phyloP scores from a whole-genome alignment of 2,329 filamentous ascomycete genomes.

The Paecilomyces fulvus region DNA sequence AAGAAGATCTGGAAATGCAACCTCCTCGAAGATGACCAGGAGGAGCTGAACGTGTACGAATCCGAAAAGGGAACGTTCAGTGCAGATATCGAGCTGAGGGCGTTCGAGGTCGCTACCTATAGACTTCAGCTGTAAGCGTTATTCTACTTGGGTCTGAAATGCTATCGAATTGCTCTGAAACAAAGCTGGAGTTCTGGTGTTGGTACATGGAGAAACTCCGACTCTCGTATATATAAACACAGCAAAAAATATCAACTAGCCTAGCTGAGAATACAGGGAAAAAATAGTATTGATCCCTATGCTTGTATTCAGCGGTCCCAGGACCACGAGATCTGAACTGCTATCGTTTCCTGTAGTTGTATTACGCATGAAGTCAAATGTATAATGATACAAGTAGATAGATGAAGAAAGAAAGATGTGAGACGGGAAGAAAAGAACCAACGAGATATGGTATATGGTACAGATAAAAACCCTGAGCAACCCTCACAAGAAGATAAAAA shows the following conservation, averaged over 20 bases:
- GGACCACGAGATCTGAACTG: not conserved
- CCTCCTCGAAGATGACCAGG: constrained; percentile 76
- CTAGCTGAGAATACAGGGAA: not conserved
- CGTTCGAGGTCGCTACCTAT: constrained; percentile 81
- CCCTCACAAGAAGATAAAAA: not conserved
- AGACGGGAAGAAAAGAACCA: not conserved
- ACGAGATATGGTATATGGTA: not conserved
- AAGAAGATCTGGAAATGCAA: constrained; percentile 77
- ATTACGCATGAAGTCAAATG: not conserved
- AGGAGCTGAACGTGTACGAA: constrained; percentile 49
- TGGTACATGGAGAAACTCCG: not conserved
- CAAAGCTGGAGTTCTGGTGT: not conserved
- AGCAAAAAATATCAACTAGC: not conserved
- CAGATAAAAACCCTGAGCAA: not conserved
- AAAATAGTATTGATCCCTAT: not conserved
- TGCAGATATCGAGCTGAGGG: constrained; percentile 58
- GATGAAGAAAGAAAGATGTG: not conserved
- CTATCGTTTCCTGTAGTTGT: not conserved
- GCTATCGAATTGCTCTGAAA: not conserved
- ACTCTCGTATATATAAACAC: not conserved
- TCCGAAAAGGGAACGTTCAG: constrained; percentile 25
- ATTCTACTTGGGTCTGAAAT: not conserved
- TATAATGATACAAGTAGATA: not conserved
- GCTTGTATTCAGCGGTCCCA: not conserved
- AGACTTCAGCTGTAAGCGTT: constrained; percentile 48